These are phyloP conservation scores for Trypanosoma platydactyli DNA, from an alignment of 208 protist genomes.

Conservation along the genomic window DNA sequence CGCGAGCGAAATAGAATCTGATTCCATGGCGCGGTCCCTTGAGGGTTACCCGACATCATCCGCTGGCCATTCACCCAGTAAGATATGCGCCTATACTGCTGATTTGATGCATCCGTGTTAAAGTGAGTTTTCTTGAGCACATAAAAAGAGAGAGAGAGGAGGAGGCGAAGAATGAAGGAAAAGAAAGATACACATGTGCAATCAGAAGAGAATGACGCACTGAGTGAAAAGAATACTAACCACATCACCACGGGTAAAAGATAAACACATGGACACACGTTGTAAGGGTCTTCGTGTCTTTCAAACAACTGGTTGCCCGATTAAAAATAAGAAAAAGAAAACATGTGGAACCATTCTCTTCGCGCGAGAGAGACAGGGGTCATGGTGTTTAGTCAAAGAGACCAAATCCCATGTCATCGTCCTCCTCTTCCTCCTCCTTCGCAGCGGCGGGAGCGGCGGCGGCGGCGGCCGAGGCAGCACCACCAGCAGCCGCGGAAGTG, in stretches of 20 bases:
- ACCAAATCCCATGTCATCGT: slow-evolving; percentile 89
- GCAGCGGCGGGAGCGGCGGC: slow-evolving; percentile 44
- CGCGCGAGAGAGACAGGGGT: too few relatives aligned
- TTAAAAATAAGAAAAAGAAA: too few relatives aligned
- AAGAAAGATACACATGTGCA: slow-evolving; percentile 11
- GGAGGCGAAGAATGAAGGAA: neutral
- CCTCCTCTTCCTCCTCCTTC: slow-evolving; percentile 77
- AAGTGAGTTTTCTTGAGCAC: neutral
- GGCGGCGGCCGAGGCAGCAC: slow-evolving; percentile 6
- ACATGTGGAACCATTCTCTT: too few relatives aligned
- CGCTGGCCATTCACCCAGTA: neutral
- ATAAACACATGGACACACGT: too few relatives aligned
- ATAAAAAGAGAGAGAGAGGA: slow-evolving; percentile 2
- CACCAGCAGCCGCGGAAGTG: slow-evolving; percentile 37
- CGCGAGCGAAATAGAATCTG: slow-evolving; percentile 18
- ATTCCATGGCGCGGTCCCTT: neutral
- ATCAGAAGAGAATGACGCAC: slow-evolving; percentile 1
- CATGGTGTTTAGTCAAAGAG: slow-evolving; percentile 81
- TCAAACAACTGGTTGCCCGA: too few relatives aligned
- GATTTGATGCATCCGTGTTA: too few relatives aligned
- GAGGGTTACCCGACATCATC: neutral
- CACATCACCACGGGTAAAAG: too few relatives aligned
- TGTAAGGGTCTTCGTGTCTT: too few relatives aligned
- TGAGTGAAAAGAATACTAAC: neutral
- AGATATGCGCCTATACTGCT: neutral